Base-by-base conservation (phyloP, 169 alveolate genomes). In the Besnoitia besnoiti region DNA sequence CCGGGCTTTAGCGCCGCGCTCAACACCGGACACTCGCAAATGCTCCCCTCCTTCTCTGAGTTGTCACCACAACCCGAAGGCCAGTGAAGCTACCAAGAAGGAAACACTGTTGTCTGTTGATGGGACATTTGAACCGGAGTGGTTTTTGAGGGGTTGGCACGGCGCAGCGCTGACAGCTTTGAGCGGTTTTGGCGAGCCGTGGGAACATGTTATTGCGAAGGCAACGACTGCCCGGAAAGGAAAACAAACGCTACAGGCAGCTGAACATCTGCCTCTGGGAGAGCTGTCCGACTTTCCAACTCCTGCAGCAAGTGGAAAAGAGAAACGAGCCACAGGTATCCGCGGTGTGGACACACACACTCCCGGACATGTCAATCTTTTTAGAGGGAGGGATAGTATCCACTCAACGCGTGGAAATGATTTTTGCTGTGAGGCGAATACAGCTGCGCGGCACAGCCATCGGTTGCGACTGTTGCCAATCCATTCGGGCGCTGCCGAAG, bases 161-260 rank as follows among this genome's bases (percentile, higher is more conserved):
- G 82, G 82, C 30, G n/a, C 82, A 73, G 46, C 82, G 12, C 39
- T 73, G 47, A 73, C 82, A 0, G 82, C 82, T 73, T n/a, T 73
- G 27, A 73, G 82, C 24, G 82, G 82, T 4, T 73, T 73, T 30
- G 82, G 82, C 12, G 82, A 73, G 24, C 82, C 82, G 0, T 73
- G 82, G 82, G 82, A 37, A 19, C 39, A 73, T 37, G 82, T 73
- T n/a, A 2, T 73, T 4, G 12, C 39, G 82, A 73, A n/a, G 39
- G 82, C 82, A 8, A 42, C 82, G 46, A n/a, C 47, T 12, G 39
- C 46, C 47, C 16, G 82, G 82, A n/a, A 1, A 42, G 82, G n/a
- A 42, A 3, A 19, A 55, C 67, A 0, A n/a, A 55, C 12, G 67
- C 67, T 55, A 21, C 67, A 55, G 67, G 67, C 30, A 19, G 27